Evolutionary conservation across 2,329 filamentous ascomycete species (phyloP).

Genomic region (Phyllosticta citrichinensis): DNA sequence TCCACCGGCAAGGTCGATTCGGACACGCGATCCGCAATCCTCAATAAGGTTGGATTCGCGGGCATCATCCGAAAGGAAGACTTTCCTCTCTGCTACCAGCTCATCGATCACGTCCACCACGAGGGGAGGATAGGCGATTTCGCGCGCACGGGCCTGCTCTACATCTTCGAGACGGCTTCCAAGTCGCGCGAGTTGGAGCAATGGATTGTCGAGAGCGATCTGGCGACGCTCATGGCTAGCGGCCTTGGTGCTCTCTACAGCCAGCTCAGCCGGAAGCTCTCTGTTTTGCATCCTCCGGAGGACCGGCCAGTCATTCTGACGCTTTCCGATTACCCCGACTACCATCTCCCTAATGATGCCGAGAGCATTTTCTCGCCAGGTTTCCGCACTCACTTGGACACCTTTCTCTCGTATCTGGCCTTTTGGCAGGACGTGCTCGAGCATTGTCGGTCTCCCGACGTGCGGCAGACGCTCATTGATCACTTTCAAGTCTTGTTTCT

Average conservation of each 20-base stretch:
- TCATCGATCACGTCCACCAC: slow-evolving; percentile 94
- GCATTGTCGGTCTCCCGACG: slow-evolving; percentile 83
- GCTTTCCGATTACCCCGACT: slow-evolving; percentile 78
- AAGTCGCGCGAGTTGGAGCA: slow-evolving; percentile 74
- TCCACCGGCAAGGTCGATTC: slow-evolving; percentile 35
- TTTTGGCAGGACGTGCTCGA: slow-evolving; percentile 99
- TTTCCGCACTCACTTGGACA: slow-evolving; percentile 79
- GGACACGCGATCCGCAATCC: slow-evolving; percentile 27
- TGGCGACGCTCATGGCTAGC: slow-evolving; percentile 94
- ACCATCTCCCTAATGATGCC: slow-evolving; percentile 55
- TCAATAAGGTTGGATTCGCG: slow-evolving; percentile 60
- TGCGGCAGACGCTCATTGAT: slow-evolving; percentile 85
- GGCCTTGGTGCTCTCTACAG: slow-evolving; percentile 73
- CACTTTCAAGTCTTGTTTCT: slow-evolving; percentile 96
- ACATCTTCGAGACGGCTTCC: slow-evolving; percentile 89
- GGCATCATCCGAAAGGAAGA: slow-evolving; percentile 80
- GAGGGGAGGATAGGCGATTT: slow-evolving; percentile 94
- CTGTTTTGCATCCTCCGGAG: slow-evolving; percentile 65
- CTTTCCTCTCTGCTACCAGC: slow-evolving; percentile 88
- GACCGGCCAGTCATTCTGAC: slow-evolving; percentile 74
- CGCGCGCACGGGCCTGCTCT: slow-evolving; percentile 83
- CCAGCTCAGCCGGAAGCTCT: slow-evolving; percentile 60
- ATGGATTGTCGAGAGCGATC: slow-evolving; percentile 94
- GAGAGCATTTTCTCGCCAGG: slow-evolving; percentile 64
- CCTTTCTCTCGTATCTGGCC: slow-evolving; percentile 85